A percentile compares a stretch with the other conserved stretches of the same genome.
phyloP scores from a whole-genome alignment of 2,329 filamentous ascomycete genomes.

The Cytospora leucostoma region DNA sequence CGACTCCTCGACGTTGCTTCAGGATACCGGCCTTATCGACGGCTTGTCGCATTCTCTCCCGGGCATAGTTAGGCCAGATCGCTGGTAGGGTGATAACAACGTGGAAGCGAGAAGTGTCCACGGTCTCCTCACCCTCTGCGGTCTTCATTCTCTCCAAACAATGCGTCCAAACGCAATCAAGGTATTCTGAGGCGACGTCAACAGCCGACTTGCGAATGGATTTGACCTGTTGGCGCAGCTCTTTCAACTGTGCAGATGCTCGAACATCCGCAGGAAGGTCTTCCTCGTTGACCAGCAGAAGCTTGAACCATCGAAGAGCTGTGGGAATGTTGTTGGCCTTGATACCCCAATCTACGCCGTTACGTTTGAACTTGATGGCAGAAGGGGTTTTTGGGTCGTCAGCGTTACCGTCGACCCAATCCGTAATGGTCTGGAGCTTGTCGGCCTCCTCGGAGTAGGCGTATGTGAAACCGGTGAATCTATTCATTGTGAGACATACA shows the following conservation, averaged over 20 bases:
- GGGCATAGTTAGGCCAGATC: slow-evolving; percentile 47
- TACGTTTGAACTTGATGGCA: slow-evolving; percentile 29
- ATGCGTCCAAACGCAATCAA: slow-evolving; percentile 40
- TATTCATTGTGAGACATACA: slow-evolving; percentile 26
- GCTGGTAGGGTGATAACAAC: slow-evolving; percentile 48
- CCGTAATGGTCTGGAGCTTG: slow-evolving; percentile 36
- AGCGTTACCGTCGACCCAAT: slow-evolving; percentile 33
- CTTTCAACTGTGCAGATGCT: slow-evolving; percentile 29
- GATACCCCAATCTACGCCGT: slow-evolving; percentile 34
- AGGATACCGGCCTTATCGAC: slow-evolving; percentile 41
- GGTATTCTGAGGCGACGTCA: slow-evolving; percentile 38
- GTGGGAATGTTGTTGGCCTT: slow-evolving; percentile 34
- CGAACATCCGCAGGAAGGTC: slow-evolving; percentile 35
- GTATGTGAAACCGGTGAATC: slow-evolving; percentile 46
- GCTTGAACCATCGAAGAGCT: slow-evolving; percentile 45
- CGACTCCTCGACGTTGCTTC: slow-evolving; percentile 27
- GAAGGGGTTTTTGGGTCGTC: slow-evolving; percentile 40
- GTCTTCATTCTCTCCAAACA: slow-evolving; percentile 33
- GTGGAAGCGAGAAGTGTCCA: slow-evolving; percentile 35
- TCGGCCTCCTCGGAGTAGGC: slow-evolving; percentile 35
- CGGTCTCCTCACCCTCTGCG: slow-evolving; percentile 30
- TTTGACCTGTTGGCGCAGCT: slow-evolving; percentile 4
- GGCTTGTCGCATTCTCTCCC: slow-evolving; percentile 41
- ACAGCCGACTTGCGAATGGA: slow-evolving; percentile 30
- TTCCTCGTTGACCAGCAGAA: slow-evolving; percentile 38